These are phyloP conservation scores for Salvia sclarea DNA, from an alignment of 305 asterid species.

Conservation along the genomic window DNA sequence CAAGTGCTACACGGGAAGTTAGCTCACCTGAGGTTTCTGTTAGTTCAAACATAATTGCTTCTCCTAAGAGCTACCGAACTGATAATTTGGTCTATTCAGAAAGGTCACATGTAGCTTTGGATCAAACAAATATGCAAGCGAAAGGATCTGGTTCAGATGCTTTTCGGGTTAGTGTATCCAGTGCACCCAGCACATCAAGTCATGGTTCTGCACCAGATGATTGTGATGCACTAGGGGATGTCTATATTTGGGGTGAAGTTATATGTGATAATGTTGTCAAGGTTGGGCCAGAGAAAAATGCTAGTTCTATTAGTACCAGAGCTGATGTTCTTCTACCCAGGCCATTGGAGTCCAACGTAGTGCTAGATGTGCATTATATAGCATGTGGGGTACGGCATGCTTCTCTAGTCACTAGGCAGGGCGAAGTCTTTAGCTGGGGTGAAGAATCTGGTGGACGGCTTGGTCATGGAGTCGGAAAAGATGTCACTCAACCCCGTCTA, in stretches of 20 bases:
- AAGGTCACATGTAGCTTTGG: slow-evolving; percentile 77
- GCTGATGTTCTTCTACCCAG: slow-evolving; percentile 84
- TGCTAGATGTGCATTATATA: slow-evolving; percentile 81
- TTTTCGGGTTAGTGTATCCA: slow-evolving; percentile 92
- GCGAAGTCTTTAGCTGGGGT: slow-evolving; percentile 96
- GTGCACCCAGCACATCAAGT: slow-evolving; percentile 98
- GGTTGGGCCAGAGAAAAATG: slow-evolving; percentile 76
- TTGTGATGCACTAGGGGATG: slow-evolving; percentile 92
- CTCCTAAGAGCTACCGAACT: slow-evolving; percentile 57
- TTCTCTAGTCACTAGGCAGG: slow-evolving; percentile 84
- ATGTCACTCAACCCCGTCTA: slow-evolving; percentile 65
- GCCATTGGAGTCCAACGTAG: slow-evolving; percentile 77
- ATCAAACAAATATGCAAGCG: slow-evolving; percentile 78
- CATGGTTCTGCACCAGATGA: slow-evolving; percentile 95
- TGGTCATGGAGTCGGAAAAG: slow-evolving; percentile 88
- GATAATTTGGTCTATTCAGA: slow-evolving; percentile 54
- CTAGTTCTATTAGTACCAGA: slow-evolving; percentile 62
- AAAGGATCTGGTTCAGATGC: slow-evolving; percentile 85
- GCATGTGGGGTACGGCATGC: slow-evolving; percentile 95
- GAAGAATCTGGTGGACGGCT: slow-evolving; percentile 99
- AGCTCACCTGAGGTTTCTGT: slow-evolving; percentile 75
- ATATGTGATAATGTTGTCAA: slow-evolving; percentile 73
- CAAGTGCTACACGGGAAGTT: slow-evolving; percentile 66
- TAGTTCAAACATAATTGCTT: slow-evolving; percentile 57
- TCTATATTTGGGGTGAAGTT: slow-evolving; percentile 98